phyloP scores from a whole-genome alignment of 2,329 filamentous ascomycete genomes.

The Purpureocillium lavendulum region DNA sequence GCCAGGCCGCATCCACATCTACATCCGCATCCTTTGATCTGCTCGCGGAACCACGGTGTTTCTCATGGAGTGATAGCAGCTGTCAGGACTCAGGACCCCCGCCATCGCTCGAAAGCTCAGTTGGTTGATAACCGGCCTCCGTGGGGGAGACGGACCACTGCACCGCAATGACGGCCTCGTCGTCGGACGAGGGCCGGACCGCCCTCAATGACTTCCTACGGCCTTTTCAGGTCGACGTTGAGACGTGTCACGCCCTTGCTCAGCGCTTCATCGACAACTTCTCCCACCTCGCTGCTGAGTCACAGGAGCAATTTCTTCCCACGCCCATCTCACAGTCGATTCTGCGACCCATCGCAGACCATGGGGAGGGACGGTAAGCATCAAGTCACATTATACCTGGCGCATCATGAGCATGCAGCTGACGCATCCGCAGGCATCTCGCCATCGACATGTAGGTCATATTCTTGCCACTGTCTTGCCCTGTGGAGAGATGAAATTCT shows the following conservation, averaged over 20 bases:
- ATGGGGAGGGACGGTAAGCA: conserved; percentile 40
- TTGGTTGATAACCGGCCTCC: no score
- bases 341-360: conserved; percentile 35
- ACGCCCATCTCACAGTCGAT: conserved; percentile 55
- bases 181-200: background rate
- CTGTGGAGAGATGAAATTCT: background rate
- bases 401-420: no score
- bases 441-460: conserved; percentile 56
- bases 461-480: background rate
- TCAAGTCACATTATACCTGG: no score
- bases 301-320: conserved; percentile 47
- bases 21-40: no score
- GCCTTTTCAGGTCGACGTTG: conserved; percentile 40
- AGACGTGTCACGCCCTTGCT: conserved; percentile 37
- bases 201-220: conserved; percentile 35
- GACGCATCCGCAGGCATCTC: conserved; percentile 36
- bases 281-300: conserved; percentile 40
- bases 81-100: no score
- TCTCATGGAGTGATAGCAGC: no score
- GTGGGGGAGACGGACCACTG: no score
- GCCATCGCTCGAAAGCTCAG: no score
- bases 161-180: conserved; percentile 14
- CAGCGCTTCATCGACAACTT: conserved; percentile 39
- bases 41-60: no score
- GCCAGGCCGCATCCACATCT: no score